phyloP scores from a whole-genome alignment of 129 eudicot genomes.

The Flaveria sonorensis region DNA sequence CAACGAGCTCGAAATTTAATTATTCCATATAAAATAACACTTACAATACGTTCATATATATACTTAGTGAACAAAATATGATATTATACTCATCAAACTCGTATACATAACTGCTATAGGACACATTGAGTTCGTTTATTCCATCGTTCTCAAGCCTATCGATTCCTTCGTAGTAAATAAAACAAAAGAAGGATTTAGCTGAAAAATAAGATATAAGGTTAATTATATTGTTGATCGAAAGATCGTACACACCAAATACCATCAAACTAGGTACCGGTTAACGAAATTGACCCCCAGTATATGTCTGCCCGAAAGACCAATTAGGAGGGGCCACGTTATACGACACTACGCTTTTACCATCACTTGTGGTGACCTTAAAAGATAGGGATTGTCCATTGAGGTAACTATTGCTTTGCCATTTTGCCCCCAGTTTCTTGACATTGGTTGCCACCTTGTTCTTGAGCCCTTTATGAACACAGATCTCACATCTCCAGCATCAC shows the following conservation, averaged over 20 bases:
- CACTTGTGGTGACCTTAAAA: slow-evolving; percentile 70
- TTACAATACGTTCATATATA: slow-evolving; percentile 1
- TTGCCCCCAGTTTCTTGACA: slow-evolving; percentile 96
- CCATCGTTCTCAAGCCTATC: neutral
- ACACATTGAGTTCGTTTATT: slow-evolving; percentile 13
- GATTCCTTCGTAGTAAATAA: neutral
- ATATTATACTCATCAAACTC: slow-evolving; percentile 30
- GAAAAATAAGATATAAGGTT: slow-evolving; percentile 23
- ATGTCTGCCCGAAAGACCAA: slow-evolving; percentile 84
- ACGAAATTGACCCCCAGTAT: slow-evolving; percentile 58
- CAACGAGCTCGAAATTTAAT: slow-evolving; percentile 21
- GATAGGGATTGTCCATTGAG: slow-evolving; percentile 74
- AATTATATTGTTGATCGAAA: neutral
- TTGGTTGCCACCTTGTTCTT: slow-evolving; percentile 69
- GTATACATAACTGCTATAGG: slow-evolving; percentile 23
- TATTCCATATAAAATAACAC: slow-evolving; percentile 23
- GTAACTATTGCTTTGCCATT: slow-evolving; percentile 89
- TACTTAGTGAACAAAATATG: slow-evolving; percentile 1
- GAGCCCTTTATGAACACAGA: slow-evolving; percentile 73
- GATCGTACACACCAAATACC: neutral
- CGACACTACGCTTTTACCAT: slow-evolving; percentile 68
- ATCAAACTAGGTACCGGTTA: slow-evolving; percentile 24
- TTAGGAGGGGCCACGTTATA: slow-evolving; percentile 58
- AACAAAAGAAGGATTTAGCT: slow-evolving; percentile 13
- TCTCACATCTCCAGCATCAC: slow-evolving; percentile 76